Percentiles rank a stretch among this genome's conserved stretches.
phyloP scores from a whole-genome alignment of 805 yeast genomes.

The Candida mattraensis region DNA sequence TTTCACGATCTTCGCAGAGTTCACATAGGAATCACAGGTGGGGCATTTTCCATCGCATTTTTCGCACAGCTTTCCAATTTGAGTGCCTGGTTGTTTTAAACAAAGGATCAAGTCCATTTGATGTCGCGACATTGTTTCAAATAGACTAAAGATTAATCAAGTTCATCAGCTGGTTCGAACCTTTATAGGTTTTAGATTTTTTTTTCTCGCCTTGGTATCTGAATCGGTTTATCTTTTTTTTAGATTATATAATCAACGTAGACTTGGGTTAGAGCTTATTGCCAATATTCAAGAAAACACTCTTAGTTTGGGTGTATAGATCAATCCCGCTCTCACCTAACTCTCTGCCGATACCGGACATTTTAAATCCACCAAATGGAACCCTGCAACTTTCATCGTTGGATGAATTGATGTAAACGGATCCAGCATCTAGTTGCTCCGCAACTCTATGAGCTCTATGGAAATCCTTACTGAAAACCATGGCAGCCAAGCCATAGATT shows the following conservation, averaged over 20 bases:
- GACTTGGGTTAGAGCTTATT: constrained; percentile 24
- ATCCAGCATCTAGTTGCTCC: constrained; percentile 59
- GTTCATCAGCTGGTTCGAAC: no score
- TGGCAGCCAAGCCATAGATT: constrained; percentile 79
- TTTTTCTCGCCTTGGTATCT: no score
- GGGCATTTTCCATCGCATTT: constrained; percentile 94
- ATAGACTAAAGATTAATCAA: neutral
- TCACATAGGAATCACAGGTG: constrained; percentile 80
- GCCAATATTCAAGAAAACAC: constrained; percentile 58
- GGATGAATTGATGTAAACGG: constrained; percentile 67
- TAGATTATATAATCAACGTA: neutral
- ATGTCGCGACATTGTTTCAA: constrained; percentile 71
- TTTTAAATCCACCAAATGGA: constrained; percentile 81
- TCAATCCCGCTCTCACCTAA: constrained; percentile 72
- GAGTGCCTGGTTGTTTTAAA: constrained; percentile 78
- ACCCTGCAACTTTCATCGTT: constrained; percentile 63
- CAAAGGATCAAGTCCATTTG: constrained; percentile 84
- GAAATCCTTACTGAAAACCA: constrained; percentile 71
- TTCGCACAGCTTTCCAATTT: constrained; percentile 69
- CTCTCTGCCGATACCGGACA: constrained; percentile 81
- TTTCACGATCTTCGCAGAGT: constrained; percentile 63
- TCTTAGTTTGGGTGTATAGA: constrained; percentile 72
- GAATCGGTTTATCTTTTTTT: neutral
- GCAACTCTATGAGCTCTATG: constrained; percentile 54
- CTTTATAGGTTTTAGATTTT: neutral